phyloP scores from a whole-genome alignment of 306 rosid species.

The Abrus precatorius region DNA sequence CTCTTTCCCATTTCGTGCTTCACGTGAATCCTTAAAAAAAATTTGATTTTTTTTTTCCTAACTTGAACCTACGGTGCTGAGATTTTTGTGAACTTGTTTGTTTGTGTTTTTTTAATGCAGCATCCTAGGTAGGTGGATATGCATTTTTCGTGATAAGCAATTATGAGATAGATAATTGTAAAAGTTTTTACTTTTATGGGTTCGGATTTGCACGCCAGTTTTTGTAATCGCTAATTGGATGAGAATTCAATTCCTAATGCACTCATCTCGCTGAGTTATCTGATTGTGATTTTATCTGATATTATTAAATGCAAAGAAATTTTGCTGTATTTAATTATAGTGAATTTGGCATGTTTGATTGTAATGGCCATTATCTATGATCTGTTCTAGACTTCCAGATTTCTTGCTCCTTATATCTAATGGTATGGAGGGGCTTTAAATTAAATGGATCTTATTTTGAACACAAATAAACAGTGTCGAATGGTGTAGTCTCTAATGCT shows the following conservation, averaged over 20 bases:
- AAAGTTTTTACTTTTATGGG: neutral
- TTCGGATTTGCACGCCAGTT: conserved; percentile 10
- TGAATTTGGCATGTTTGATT: conserved; percentile 33
- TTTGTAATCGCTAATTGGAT: conserved; percentile 6
- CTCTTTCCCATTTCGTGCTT: conserved; percentile 12
- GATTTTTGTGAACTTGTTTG: neutral
- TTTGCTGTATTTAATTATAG: conserved; percentile 1
- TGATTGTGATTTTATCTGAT: neutral
- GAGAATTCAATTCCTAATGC: conserved; percentile 27
- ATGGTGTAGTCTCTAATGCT: conserved; percentile 4
- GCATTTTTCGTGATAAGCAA: conserved; percentile 23
- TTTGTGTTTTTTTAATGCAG: conserved; percentile 24
- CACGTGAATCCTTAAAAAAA: neutral
- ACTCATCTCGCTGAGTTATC: neutral
- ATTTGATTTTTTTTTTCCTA: neutral
- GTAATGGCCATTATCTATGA: conserved; percentile 24
- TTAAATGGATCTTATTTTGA: conserved; percentile 39
- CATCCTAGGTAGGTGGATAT: conserved; percentile 34
- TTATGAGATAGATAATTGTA: conserved; percentile 39
- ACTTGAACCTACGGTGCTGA: neutral
- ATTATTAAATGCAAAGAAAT: conserved; percentile 12
- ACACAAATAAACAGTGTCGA: neutral
- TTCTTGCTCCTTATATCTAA: neutral
- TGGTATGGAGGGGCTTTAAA: neutral
- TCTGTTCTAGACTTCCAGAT: conserved; percentile 6